Evolutionary conservation across 108 stramenopile species (phyloP).

Genomic region (Epithemia pelagica): DNA sequence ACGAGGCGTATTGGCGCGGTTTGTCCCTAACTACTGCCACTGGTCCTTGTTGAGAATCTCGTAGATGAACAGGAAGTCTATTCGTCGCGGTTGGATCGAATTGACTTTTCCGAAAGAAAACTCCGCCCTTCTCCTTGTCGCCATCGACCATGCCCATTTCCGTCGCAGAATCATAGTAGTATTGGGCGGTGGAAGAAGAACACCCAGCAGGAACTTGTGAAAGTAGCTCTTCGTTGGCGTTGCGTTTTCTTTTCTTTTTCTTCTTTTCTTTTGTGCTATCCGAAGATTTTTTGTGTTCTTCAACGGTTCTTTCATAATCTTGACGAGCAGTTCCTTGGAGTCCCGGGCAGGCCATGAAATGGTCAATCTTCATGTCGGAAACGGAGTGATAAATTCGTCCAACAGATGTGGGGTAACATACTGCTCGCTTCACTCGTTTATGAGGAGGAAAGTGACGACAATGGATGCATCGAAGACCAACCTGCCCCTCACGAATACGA

Average conservation of each 20-base stretch:
- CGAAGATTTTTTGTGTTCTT: too few species aligned
- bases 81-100: too few species aligned
- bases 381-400: conserved; percentile 37
- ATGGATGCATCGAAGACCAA: conserved; percentile 46
- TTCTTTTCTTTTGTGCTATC: conserved; percentile 16
- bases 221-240: background rate
- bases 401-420: conserved; percentile 40
- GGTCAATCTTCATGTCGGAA: conserved; percentile 54
- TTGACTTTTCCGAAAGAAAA: too few species aligned
- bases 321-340: conserved; percentile 13
- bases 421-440: conserved; percentile 38
- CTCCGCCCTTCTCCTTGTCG: too few species aligned
- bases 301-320: too few species aligned
- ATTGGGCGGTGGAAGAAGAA: conserved; percentile 27
- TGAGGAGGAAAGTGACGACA: conserved; percentile 21
- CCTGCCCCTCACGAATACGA: conserved; percentile 28
- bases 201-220: too few species aligned
- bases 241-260: conserved; percentile 16
- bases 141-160: conserved; percentile 35
- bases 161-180: conserved; percentile 38
- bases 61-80: too few species aligned
- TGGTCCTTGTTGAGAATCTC: too few species aligned
- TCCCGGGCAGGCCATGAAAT: conserved; percentile 28
- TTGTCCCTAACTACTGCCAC: too few species aligned
- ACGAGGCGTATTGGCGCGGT: too few species aligned